Evolutionary conservation across 164 flowering plant genomes (phyloP), one percentile per base, ranked within the genome.

Genomic region (Santalum album): DNA sequence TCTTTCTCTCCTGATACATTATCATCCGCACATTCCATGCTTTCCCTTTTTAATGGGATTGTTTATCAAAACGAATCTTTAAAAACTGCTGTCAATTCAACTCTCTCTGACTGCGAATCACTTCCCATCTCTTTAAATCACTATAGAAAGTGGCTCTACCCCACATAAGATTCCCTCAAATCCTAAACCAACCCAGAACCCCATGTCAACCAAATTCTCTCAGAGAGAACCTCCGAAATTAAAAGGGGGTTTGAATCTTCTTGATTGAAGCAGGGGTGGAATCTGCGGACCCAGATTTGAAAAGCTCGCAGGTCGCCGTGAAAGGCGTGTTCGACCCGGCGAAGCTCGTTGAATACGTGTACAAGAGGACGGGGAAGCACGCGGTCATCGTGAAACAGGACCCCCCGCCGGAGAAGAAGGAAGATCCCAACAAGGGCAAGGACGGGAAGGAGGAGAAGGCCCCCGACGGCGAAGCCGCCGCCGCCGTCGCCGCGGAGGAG

Each of bases 311-410:
- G 64, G 97, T 87, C 34, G 73, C 73, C 12, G 97, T 90, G 44
- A 83, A 70, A 35, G 97, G 97, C 7, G 75, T 68, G 16, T 78
- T 90, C 54, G 88, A 83, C 5, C 78, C 95, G 17, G 59, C 59
- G 16, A 72, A 78, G 56, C 77, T 90, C 2, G 84, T 77, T 6
- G 89, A 84, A 12, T 80, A 84, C 59, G 72, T 90, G 15, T 68
- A 83, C 87, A 87, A 80, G 72, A 65, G 87, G 49, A 83, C 94
- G 0, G 84, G 90, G 0, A 90, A 87, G 62, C 92, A 81, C 22
- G 84, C 86, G 0, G 67, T 48, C 51, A 66, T 90, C 7, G 73
- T 90, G 60, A 78, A 76, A 27, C 74, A 72, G 42, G 94, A 90
- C 19, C 77, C 83, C 15, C 81, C 62, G 54, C 73, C 75, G 71